phyloP scores from a whole-genome alignment of 805 yeast species.

The Starmerella tilneyi region DNA sequence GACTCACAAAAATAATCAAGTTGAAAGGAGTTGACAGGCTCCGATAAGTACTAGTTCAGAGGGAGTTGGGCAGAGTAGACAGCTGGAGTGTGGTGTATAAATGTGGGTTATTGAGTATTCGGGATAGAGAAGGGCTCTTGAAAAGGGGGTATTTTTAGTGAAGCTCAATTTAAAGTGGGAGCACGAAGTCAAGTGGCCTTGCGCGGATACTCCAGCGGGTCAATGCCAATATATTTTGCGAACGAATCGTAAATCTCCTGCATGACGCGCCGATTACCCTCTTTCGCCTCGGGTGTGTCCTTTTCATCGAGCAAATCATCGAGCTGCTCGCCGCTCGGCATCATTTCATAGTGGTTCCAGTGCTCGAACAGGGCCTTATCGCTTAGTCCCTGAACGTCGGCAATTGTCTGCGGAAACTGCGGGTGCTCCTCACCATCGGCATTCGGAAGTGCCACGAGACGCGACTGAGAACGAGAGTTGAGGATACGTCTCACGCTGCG shows the following conservation, averaged over 20 bases:
- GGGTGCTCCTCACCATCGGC: constrained; percentile 22
- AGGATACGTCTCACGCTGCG: constrained; percentile 60
- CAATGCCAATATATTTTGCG: constrained; percentile 16
- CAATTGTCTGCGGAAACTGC: constrained; percentile 19
- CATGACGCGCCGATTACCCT: constrained; percentile 17
- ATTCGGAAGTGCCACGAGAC: constrained; percentile 21
- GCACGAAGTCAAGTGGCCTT: neutral
- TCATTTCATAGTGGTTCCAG: constrained; percentile 22
- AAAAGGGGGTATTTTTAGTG: too few species aligned
- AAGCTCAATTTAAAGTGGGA: too few species aligned
- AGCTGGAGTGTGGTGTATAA: too few species aligned
- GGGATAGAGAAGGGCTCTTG: too few species aligned
- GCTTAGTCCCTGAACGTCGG: constrained; percentile 13
- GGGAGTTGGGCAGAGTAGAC: too few species aligned
- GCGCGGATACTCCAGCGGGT: constrained; percentile 17
- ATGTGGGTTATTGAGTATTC: too few species aligned
- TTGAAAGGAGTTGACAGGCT: too few species aligned
- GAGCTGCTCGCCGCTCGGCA: constrained; percentile 17
- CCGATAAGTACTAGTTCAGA: too few species aligned
- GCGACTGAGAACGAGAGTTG: constrained; percentile 42
- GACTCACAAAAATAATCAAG: too few species aligned
- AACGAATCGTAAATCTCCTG: constrained; percentile 21
- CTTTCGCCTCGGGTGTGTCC: constrained; percentile 10
- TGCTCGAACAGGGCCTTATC: constrained; percentile 19
- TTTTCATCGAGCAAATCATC: constrained; percentile 18